Conservation (phyloP, 805 yeast genomes). For the Wickerhamiella sergipiensis region DNA sequence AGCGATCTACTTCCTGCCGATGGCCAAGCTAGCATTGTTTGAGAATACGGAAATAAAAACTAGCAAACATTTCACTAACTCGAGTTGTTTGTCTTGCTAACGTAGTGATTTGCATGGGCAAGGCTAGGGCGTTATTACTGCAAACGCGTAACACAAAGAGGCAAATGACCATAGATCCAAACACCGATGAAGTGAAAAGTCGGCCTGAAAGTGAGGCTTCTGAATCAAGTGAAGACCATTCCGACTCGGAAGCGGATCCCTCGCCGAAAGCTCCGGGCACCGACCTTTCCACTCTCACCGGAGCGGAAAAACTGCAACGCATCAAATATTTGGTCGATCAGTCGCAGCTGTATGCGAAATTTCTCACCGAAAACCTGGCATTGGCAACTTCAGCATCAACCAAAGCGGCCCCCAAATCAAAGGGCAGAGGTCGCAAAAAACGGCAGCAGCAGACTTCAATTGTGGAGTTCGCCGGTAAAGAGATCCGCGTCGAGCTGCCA, state of each 20-base stretch:
- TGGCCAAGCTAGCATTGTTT: no score
- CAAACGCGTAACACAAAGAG: no score
- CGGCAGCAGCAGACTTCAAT: not conserved
- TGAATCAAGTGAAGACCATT: no score
- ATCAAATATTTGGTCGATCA: constrained; percentile 68
- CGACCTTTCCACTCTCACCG: not conserved
- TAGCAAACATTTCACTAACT: no score
- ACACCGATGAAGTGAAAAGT: not conserved
- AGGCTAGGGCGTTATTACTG: no score
- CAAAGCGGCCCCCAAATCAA: constrained; percentile 7
- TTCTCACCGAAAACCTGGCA: constrained; percentile 62
- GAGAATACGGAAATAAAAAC: no score
- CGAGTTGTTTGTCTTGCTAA: no score
- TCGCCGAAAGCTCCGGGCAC: no score
- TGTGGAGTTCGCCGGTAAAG: not conserved
- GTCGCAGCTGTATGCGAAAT: constrained; percentile 75
- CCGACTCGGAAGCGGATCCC: no score
- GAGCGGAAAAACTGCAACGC: constrained; percentile 40
- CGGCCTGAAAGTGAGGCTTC: not conserved
- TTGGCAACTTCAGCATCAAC: constrained; percentile 19
- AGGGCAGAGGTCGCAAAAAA: not conserved
- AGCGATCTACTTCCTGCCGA: no score
- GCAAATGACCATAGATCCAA: no score
- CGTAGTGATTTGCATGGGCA: no score
- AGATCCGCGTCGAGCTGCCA: constrained; percentile 34